Evolutionary conservation across 352 stramenopile genomes (phyloP), one percentile per base, ranked within the genome.

Genomic region (Discostella stelligera): DNA sequence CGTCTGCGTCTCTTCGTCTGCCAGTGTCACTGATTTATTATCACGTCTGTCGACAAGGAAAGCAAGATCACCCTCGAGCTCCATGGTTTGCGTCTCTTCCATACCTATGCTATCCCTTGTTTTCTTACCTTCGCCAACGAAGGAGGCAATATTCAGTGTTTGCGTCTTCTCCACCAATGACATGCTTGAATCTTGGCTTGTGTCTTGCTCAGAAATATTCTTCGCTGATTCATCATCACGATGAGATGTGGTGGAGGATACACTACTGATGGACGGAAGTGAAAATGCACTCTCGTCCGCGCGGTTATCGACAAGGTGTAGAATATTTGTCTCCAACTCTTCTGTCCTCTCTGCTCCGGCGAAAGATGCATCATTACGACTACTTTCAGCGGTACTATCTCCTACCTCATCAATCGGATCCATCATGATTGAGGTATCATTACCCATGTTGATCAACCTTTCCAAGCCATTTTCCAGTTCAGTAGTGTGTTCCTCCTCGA

Each of bases 261-360:
- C 66, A 16, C 64, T 64, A 37, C 67, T 74, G 32, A 77, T 54
- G 9, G 74, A 82, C 9, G 76, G 69, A 16, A 76, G 32, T n/a
- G 64, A 79, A 62, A 68, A 76, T 27, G 50, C 70, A 37, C 58
- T 83, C 39, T 71, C 66, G 30, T 81, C 64, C 7, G 27, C 46
- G 44, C 50, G 54, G 39, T 74, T 80, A 18, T 80, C 53, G 23
- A 86, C 25, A 30, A 86, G 63, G 18, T 63, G 41, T n/a, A 58
- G 23, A 65, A 91, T 80, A 67, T 87, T 86, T 13, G 49, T 78
- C 62, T 91, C 85, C 41, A 91, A 64, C 27, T 85, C 75, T 50
- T 86, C 77, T 10, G 85, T 91, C 44, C 21, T 59, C 46, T 79
- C 76, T 18, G 27, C 62, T 63, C 9, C 54, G 49, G 49, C 37